Evolutionary conservation across 2,329 filamentous ascomycete genomes (phyloP), one percentile per base, ranked within the genome.

Genomic region (Zymoseptoria pseudotritici): DNA sequence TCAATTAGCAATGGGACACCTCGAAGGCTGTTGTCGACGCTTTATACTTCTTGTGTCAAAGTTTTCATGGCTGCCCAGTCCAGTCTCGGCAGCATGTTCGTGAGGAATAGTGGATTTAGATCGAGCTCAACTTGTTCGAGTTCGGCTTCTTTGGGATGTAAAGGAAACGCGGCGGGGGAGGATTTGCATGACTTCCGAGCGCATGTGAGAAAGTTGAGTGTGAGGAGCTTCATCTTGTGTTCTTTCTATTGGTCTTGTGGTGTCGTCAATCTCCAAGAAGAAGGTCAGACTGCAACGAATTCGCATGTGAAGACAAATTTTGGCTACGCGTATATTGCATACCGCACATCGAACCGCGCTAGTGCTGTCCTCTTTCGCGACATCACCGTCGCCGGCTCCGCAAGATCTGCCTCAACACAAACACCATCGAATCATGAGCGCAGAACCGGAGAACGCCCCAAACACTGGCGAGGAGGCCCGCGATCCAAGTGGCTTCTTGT

Each of bases 201-300:
- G 81, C 94, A 99, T 70, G 91, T 94, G 66, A 97, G 81, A 77
- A 99, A 99, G 78, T 97, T 97, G 70, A 96, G 87, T 62, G 91
- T 97, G 56, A 97, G 85, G 64, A 97, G 81, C 77, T 97, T 97
- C 94, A 99, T 99, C n/a, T 50, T 62, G 22, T 49, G 19, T 53
- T 31, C 13, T 53, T 22, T 51, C 50, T n/a, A 13, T 54, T 17
- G 6, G 8, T 59, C 36, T 6, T 31, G 22, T 9, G 20, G 22
- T 53, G 9, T 31, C 21, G 53, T 58, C 29, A 24, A 22, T 46
- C 21, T 22, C 50, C 24, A 29, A 29, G 36, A 42, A 6, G 36
- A 46, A 46, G 17, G 36, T 46, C 17, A n/a, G 13, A 46, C 36
- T n/a, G 36, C 36, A 46, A 17, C 17, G 36, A 17, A 46, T 46